Evolutionary conservation across 2,329 filamentous ascomycete genomes (phyloP).

Genomic region (Xylaria sp.): DNA sequence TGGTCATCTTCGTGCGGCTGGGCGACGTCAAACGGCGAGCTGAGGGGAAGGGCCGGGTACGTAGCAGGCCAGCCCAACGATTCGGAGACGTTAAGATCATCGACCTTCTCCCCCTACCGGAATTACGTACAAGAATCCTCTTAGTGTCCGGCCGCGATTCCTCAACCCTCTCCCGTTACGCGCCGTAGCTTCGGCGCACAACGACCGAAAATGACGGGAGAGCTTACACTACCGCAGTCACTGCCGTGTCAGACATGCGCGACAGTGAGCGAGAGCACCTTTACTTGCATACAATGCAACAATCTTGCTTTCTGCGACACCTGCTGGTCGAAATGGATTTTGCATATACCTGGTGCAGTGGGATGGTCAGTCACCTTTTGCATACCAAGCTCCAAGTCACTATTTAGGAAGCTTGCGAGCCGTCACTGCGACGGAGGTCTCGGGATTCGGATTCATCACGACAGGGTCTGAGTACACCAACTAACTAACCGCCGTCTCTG

Average conservation of each 20-base stretch:
- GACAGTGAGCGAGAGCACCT: slow-evolving; percentile 45
- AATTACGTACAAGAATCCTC: slow-evolving; percentile 38
- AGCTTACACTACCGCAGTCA: slow-evolving; percentile 37
- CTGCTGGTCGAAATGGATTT: slow-evolving; percentile 50
- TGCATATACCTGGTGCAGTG: slow-evolving; percentile 46
- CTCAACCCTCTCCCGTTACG: slow-evolving; percentile 26
- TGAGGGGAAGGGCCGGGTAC: slow-evolving; percentile 25
- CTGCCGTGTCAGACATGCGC: slow-evolving; percentile 49
- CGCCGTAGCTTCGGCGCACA: slow-evolving; percentile 29
- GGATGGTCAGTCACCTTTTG: slow-evolving; percentile 45
- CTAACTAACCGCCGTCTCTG: slow-evolving; percentile 37
- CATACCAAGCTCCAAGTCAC: slow-evolving; percentile 17
- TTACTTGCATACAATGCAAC: slow-evolving; percentile 51
- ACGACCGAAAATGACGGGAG: slow-evolving; percentile 31
- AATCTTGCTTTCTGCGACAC: slow-evolving; percentile 50
- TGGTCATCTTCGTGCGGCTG: slow-evolving; percentile 33
- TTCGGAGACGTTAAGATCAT: slow-evolving; percentile 23
- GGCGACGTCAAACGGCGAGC: slow-evolving; percentile 22
- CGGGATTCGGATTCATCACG: neutral
- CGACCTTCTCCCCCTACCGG: slow-evolving; percentile 27
- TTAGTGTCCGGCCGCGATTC: slow-evolving; percentile 26
- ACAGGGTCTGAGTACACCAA: slow-evolving; percentile 8
- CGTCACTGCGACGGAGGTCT: slow-evolving; percentile 2
- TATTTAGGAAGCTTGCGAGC: slow-evolving; percentile 28
- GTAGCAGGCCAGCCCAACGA: slow-evolving; percentile 21